Percentiles rank a stretch among this genome's conserved stretches.
These are phyloP conservation scores for Sarcomyxa edulis DNA, from an alignment of 768 basidiomycete genomes.

Conservation along the genomic window DNA sequence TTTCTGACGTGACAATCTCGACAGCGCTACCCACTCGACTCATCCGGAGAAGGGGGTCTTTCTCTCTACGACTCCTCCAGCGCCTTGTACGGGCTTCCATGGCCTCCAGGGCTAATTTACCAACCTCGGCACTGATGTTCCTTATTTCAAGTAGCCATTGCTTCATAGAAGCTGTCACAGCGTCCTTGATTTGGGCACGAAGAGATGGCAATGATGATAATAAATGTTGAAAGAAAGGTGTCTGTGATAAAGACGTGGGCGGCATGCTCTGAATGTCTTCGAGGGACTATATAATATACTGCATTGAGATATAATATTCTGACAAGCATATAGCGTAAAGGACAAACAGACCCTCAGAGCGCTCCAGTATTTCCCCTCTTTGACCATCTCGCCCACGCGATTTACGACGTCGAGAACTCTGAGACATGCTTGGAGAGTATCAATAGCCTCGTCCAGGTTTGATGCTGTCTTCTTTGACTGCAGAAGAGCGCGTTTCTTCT, in stretches of 20 bases:
- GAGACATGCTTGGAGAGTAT: slow-evolving; percentile 89
- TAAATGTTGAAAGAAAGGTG: slow-evolving; percentile 89
- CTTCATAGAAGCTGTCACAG: slow-evolving; percentile 92
- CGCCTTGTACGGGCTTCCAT: slow-evolving; percentile 82
- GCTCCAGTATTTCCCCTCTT: slow-evolving; percentile 93
- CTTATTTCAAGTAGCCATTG: slow-evolving; percentile 96
- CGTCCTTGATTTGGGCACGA: slow-evolving; percentile 84
- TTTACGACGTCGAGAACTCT: slow-evolving; percentile 90
- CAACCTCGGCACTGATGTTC: slow-evolving; percentile 82
- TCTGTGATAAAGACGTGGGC: slow-evolving; percentile 82
- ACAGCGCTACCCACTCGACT: slow-evolving; percentile 88
- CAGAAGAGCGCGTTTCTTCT: slow-evolving; percentile 88
- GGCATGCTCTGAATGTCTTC: slow-evolving; percentile 94
- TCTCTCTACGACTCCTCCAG: slow-evolving; percentile 82
- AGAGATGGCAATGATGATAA: slow-evolving; percentile 89
- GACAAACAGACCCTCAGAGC: slow-evolving; percentile 87
- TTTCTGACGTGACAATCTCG: slow-evolving; percentile 88
- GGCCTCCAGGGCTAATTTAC: slow-evolving; percentile 79
- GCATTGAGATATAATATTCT: slow-evolving; percentile 23
- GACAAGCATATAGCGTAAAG: slow-evolving; percentile 24
- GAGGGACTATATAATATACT: slow-evolving; percentile 61
- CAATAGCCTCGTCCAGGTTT: slow-evolving; percentile 95
- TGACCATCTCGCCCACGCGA: slow-evolving; percentile 89
- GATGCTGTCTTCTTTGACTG: slow-evolving; percentile 90
- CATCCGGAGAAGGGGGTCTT: slow-evolving; percentile 70